A percentile compares a stretch with the other conserved stretches of the same genome.
Evolutionary conservation across 2,329 filamentous ascomycete genomes (phyloP).

Genomic region (Aspergillus sp.): DNA sequence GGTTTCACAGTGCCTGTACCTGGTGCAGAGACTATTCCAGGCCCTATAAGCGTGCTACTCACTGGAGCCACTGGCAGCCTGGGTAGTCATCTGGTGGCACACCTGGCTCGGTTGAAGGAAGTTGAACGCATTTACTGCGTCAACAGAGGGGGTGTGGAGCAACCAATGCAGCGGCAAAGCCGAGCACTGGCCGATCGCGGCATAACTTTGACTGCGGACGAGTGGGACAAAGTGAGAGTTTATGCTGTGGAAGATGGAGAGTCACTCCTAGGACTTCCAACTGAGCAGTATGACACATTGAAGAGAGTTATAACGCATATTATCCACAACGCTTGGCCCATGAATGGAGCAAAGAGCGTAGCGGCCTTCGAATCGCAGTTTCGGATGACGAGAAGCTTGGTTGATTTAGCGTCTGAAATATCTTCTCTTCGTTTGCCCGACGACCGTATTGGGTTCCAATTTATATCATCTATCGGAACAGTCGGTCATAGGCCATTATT

Average conservation of each 20-base stretch:
- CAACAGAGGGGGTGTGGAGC: constrained; percentile 43
- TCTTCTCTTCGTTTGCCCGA: constrained; percentile 13
- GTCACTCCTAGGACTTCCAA: constrained; percentile 51
- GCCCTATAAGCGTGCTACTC: constrained; percentile 37
- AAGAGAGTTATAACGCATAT: constrained; percentile 51
- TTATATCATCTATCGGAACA: constrained; percentile 47
- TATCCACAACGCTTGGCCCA: constrained; percentile 36
- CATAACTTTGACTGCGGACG: constrained; percentile 22
- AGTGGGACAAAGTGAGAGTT: constrained; percentile 47
- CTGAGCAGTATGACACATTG: constrained; percentile 42
- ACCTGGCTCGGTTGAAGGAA: constrained; percentile 32
- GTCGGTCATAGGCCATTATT: constrained; percentile 38
- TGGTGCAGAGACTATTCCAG: neutral
- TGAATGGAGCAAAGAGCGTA: constrained; percentile 25
- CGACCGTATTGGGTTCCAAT: constrained; percentile 37
- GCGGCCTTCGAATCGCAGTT: constrained; percentile 31
- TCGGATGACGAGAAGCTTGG: constrained; percentile 53
- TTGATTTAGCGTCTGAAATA: constrained; percentile 47
- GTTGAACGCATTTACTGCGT: constrained; percentile 48
- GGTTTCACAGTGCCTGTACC: constrained; percentile 19
- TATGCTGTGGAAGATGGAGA: constrained; percentile 53
- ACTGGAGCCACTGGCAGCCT: constrained; percentile 47
- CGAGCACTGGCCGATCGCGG: constrained; percentile 32
- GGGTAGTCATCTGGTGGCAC: constrained; percentile 45
- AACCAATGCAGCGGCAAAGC: constrained; percentile 37